phyloP scores from a whole-genome alignment of 495 filamentous ascomycete species.

The Penicillium egyptiacum region DNA sequence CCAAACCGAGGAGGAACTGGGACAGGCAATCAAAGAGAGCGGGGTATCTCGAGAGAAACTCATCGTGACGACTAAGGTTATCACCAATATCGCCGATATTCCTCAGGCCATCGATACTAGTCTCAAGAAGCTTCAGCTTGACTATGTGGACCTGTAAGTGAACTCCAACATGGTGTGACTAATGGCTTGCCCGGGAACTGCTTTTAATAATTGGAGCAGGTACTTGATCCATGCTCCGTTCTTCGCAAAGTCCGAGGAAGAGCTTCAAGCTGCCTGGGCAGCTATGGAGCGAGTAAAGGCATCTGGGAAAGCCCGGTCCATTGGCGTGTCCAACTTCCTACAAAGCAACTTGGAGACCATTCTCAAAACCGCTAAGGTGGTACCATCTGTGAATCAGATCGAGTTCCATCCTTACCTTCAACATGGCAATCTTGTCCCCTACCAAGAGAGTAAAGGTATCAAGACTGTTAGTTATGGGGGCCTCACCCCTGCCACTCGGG shows the following conservation, averaged over 20 bases:
- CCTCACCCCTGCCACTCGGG: conserved; percentile 65
- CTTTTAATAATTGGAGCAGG: conserved; percentile 28
- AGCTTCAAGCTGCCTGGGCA: conserved; percentile 71
- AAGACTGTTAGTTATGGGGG: conserved; percentile 68
- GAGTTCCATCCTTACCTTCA: conserved; percentile 90
- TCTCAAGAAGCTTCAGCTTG: conserved; percentile 69
- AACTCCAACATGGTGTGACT: not conserved
- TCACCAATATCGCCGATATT: conserved; percentile 58
- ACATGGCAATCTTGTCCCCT: conserved; percentile 63
- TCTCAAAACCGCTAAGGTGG: conserved; percentile 60
- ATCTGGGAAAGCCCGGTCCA: conserved; percentile 67
- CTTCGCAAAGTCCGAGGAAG: conserved; percentile 58
- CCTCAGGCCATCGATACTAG: conserved; percentile 65
- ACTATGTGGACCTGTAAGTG: conserved; percentile 75
- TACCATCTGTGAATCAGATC: conserved; percentile 80
- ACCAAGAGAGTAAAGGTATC: conserved; percentile 66
- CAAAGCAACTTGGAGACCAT: conserved; percentile 65
- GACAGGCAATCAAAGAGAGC: conserved; percentile 68
- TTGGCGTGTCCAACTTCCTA: conserved; percentile 84
- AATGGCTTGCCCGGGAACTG: not conserved
- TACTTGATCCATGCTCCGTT: conserved; percentile 82
- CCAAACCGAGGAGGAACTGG: conserved; percentile 75
- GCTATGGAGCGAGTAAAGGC: conserved; percentile 73
- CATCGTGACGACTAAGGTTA: conserved; percentile 76
- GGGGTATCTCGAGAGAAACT: conserved; percentile 65